A percentile compares a stretch with the other conserved stretches of the same genome.
phyloP scores from a whole-genome alignment of 441 rosid species.

The Erodium texanum region DNA sequence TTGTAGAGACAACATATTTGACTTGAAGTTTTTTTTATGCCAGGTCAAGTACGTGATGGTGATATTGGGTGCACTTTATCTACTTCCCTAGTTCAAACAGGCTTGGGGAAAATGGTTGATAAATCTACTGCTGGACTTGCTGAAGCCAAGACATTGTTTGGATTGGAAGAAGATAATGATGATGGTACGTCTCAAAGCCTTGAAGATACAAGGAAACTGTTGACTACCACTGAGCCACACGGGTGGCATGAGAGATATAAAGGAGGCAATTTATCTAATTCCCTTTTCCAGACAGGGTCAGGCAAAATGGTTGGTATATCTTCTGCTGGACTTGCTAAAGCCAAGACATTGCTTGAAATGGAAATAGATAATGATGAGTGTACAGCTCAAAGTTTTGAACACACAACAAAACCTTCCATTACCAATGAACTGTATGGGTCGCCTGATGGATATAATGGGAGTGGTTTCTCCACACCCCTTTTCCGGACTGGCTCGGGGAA shows the following conservation, averaged over 20 bases:
- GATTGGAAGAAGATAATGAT: conserved; percentile 39
- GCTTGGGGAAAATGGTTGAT: conserved; percentile 62
- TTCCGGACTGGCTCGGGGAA: conserved; percentile 63
- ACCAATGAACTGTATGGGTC: conserved; percentile 18
- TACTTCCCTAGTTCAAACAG: conserved; percentile 28
- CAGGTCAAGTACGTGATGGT: conserved; percentile 6
- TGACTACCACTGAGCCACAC: conserved; percentile 22
- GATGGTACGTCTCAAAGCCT: conserved; percentile 25
- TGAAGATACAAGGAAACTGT: conserved; percentile 9
- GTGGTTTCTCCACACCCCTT: conserved; percentile 13
- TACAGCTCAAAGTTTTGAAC: conserved; percentile 28
- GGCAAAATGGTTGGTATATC: conserved; percentile 62
- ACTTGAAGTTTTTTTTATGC: background rate
- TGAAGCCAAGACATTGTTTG: conserved; percentile 69
- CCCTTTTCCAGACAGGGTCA: conserved; percentile 72
- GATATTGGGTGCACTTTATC: conserved; percentile 13
- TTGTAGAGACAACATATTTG: background rate
- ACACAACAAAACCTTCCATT: conserved; percentile 21
- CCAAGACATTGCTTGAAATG: conserved; percentile 62
- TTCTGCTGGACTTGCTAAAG: conserved; percentile 59
- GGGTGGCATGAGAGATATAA: conserved; percentile 12
- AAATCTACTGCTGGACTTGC: conserved; percentile 56
- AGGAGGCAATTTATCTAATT: conserved; percentile 21
- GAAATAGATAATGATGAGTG: conserved; percentile 30
- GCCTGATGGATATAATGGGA: conserved; percentile 10